Base-by-base conservation (phyloP, 2,329 filamentous ascomycete genomes). In the Cladophialophora exuberans region DNA sequence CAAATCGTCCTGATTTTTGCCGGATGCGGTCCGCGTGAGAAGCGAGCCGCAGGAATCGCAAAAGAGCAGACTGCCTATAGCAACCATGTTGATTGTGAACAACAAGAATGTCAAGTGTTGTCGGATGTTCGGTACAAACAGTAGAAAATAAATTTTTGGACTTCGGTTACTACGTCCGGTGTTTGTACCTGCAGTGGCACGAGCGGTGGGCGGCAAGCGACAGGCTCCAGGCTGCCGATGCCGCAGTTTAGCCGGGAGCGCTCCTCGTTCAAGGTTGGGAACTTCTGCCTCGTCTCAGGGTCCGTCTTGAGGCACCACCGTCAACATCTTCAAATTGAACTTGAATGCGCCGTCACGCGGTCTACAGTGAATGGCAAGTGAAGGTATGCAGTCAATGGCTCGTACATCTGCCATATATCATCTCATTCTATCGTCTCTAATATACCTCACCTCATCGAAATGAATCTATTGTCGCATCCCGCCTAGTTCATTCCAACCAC, bases 21-120 rank as follows among this genome's bases (percentile, higher is more conserved):
- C 56, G 85, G 86, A 57, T 89, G 90, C 60, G 87, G 87, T 42
- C 89, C 87, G 83, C 49, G 94, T 90, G 35, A 97, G 79, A 3
- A 97, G 80, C 70, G 96, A 96, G 59, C 93, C 93, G 72, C 93
- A 97, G 70, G 92, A 89, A 50, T 82, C 89, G 77, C 93, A 97
- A 73, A 97, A 97, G 30, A 96, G 86, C 35, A 97, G 80, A 48
- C 91, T 93, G 52, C 91, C 93, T 63, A 97, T 91, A 15, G 89
- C 86, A 62, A 92, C 85, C 93, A 97, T 97, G 54, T 55, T 62
- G 61, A 15, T 10, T 23, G n/a, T n/a, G n/a, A n/a, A n/a, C n/a
- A n/a, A n/a, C n/a, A n/a, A n/a, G n/a, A n/a, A n/a, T n/a, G n/a
- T n/a, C n/a, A n/a, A n/a, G n/a, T n/a, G n/a, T n/a, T n/a, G n/a